Percentiles rank a stretch among this genome's conserved stretches.
Evolutionary conservation across 2,329 filamentous ascomycete species (phyloP).

Genomic region (Myriosclerotinia duriaeana): DNA sequence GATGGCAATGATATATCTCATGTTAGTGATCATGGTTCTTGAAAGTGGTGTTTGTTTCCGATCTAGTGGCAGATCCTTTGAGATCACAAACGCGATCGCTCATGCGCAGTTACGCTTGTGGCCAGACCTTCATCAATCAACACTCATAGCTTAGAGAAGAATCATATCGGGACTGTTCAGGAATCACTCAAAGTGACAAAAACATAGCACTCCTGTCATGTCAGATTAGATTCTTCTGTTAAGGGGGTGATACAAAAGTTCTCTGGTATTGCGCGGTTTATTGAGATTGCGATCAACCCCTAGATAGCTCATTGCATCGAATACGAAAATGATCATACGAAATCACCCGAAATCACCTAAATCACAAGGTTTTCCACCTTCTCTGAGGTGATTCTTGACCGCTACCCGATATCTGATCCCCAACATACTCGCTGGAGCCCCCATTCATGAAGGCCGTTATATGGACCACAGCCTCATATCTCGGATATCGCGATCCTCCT

Average conservation of each 20-base stretch:
- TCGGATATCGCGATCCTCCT: constrained; percentile 12
- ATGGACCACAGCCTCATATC: background rate
- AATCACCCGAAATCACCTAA: background rate
- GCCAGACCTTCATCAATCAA: background rate
- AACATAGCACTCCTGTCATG: background rate
- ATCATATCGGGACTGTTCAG: constrained; percentile 6
- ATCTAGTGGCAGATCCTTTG: constrained; percentile 5
- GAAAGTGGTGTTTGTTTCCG: background rate
- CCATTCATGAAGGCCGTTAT: constrained; percentile 17
- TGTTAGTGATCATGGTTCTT: background rate
- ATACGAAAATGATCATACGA: constrained; percentile 12
- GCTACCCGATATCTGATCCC: constrained; percentile 4
- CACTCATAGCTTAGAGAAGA: background rate
- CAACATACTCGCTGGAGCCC: background rate
- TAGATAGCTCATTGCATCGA: constrained; percentile 16
- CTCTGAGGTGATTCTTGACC: constrained; percentile 2
- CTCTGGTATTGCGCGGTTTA: constrained; percentile 1
- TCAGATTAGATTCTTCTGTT: background rate
- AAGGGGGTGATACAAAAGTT: background rate
- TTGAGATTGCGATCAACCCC: constrained; percentile 7
- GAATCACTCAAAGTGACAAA: constrained; percentile 3
- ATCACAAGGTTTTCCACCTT: background rate
- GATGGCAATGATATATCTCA: background rate
- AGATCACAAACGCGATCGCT: constrained; percentile 9
- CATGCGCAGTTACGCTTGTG: background rate